phyloP scores from a whole-genome alignment of 108 stramenopile species.

The Discostella pseudostelligera region DNA sequence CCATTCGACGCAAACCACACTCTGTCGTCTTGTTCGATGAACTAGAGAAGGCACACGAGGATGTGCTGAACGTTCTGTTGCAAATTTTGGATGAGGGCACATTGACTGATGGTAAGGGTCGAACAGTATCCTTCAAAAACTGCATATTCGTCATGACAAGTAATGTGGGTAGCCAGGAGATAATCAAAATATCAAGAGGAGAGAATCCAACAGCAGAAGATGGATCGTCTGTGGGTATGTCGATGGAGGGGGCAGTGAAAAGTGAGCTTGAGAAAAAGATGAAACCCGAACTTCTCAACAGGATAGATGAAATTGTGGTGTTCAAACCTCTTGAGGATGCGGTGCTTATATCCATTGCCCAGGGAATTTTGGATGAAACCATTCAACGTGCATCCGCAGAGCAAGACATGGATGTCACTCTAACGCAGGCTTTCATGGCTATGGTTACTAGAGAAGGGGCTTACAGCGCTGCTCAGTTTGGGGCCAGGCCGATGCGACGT shows the following conservation, averaged over 20 bases:
- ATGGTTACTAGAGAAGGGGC: constrained; percentile 67
- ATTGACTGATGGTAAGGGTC: constrained; percentile 94
- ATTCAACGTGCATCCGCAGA: constrained; percentile 52
- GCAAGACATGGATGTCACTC: constrained; percentile 49
- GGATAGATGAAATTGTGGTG: constrained; percentile 95
- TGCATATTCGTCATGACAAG: constrained; percentile 95
- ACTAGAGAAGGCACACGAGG: constrained; percentile 91
- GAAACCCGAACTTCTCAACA: constrained; percentile 93
- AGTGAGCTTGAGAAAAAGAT: constrained; percentile 63
- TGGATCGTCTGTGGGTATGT: constrained; percentile 39
- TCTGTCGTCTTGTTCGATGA: constrained; percentile 79
- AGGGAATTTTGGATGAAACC: constrained; percentile 52
- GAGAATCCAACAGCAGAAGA: constrained; percentile 36
- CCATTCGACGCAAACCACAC: constrained; percentile 78
- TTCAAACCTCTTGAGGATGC: constrained; percentile 78
- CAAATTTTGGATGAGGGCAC: constrained; percentile 96
- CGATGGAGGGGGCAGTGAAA: constrained; percentile 58
- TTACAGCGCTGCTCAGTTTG: constrained; percentile 55
- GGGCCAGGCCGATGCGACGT: constrained; percentile 75
- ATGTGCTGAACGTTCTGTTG: constrained; percentile 90
- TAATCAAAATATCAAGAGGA: constrained; percentile 66
- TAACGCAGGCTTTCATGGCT: constrained; percentile 55
- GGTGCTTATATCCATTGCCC: constrained; percentile 73
- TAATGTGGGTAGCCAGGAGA: constrained; percentile 88
- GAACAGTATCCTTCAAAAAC: constrained; percentile 92